phyloP scores from a whole-genome alignment of 495 filamentous ascomycete species.

The Penicillium coffeae region DNA sequence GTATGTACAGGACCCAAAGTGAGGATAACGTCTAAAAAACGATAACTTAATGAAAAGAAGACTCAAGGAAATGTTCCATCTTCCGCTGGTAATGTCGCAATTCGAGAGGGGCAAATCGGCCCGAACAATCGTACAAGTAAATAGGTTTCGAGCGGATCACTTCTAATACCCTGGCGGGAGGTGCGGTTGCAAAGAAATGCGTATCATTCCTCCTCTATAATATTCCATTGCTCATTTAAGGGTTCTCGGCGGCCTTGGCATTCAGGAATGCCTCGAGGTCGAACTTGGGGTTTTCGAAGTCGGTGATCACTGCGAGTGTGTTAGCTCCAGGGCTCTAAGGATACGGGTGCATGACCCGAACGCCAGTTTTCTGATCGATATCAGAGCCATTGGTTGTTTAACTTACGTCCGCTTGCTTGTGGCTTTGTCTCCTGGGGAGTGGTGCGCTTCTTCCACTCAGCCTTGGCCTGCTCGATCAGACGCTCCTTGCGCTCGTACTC shows the following conservation, averaged over 20 bases:
- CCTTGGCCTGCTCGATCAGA: conserved; percentile 87
- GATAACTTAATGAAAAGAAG: conserved; percentile 23
- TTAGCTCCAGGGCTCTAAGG: conserved; percentile 15
- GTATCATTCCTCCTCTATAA: conserved; percentile 32
- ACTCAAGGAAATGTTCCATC: conserved; percentile 40
- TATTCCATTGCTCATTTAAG: conserved; percentile 36
- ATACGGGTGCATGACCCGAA: not conserved
- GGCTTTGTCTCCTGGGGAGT: conserved; percentile 47
- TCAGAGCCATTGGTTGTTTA: conserved; percentile 2
- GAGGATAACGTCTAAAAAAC: conserved; percentile 45
- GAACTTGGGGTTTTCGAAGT: conserved; percentile 80
- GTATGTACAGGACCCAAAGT: conserved; percentile 47
- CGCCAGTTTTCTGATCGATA: too few species aligned
- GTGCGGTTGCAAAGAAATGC: conserved; percentile 35
- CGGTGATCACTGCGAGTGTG: conserved; percentile 62
- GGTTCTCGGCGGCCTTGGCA: conserved; percentile 54
- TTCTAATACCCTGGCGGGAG: conserved; percentile 38
- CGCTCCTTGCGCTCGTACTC: conserved; percentile 84
- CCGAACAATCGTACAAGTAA: conserved; percentile 51
- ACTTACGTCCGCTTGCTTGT: conserved; percentile 58
- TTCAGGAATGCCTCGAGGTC: conserved; percentile 83
- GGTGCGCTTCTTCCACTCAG: conserved; percentile 77
- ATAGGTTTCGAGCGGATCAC: conserved; percentile 36
- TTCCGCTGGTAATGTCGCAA: conserved; percentile 48
- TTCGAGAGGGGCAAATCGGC: conserved; percentile 39